Percentiles rank a stretch among this genome's conserved stretches.
Conservation (phyloP, 2,329 filamentous ascomycete species). For the Pezicula neosporulosa region DNA sequence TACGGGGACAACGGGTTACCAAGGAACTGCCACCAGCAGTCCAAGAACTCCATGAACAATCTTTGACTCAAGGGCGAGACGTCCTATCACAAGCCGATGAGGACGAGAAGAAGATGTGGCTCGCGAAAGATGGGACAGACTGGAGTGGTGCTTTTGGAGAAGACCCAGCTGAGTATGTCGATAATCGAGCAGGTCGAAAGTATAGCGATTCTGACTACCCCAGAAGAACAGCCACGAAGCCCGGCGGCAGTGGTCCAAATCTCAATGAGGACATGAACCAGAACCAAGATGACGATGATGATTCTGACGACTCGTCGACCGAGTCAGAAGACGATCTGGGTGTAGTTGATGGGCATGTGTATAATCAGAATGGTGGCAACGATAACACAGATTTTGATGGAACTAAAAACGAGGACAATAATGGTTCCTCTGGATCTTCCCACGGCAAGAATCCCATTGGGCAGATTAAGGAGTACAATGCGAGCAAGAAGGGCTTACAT, state of each 20-base stretch:
- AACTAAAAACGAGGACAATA: background rate
- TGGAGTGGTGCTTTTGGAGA: conserved; percentile 85
- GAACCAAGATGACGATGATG: conserved; percentile 16
- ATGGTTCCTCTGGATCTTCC: conserved; percentile 7
- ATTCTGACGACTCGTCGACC: conserved; percentile 13
- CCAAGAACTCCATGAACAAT: conserved; percentile 76
- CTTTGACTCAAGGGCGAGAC: conserved; percentile 75
- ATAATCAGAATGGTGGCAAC: background rate
- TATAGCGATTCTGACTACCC: conserved; percentile 9
- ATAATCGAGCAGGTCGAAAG: conserved; percentile 5
- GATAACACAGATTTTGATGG: background rate
- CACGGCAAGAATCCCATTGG: conserved; percentile 48
- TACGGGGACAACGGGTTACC: conserved; percentile 67
- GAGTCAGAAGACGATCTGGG: conserved; percentile 23
- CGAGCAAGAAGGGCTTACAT: conserved; percentile 70
- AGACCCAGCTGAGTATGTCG: conserved; percentile 52
- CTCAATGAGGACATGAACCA: conserved; percentile 27
- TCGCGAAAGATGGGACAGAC: conserved; percentile 75
- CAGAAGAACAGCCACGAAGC: conserved; percentile 9
- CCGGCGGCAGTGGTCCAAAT: conserved; percentile 10
- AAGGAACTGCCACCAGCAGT: conserved; percentile 71
- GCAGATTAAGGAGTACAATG: conserved; percentile 60
- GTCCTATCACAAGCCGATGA: conserved; percentile 70
- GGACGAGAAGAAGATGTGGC: conserved; percentile 74
- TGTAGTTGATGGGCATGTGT: background rate